These are phyloP conservation scores for Pseudomassariella vexata DNA, from an alignment of 2,329 filamentous ascomycete species.

Conservation along the genomic window DNA sequence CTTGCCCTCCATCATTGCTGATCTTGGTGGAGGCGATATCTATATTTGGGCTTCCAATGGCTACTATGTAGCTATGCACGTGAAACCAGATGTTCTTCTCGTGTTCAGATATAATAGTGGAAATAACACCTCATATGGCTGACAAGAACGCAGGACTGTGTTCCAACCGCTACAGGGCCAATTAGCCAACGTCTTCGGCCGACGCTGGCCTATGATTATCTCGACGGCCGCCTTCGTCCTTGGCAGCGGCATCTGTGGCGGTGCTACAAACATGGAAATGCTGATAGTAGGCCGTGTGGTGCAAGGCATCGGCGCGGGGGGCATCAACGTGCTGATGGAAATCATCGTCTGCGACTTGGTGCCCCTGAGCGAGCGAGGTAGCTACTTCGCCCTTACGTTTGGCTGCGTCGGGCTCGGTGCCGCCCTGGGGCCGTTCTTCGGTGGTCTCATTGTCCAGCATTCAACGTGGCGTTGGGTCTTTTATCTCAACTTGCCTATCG, in stretches of 20 bases:
- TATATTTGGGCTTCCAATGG: constrained; percentile 6
- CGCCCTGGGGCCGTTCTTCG: constrained; percentile 21
- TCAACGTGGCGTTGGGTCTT: constrained; percentile 35
- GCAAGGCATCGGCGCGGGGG: constrained; percentile 32
- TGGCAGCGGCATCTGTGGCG: constrained; percentile 1
- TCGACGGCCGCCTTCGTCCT: neutral
- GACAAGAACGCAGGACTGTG: too few relatives aligned
- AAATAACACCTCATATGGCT: too few relatives aligned
- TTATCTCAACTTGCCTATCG: constrained; percentile 25
- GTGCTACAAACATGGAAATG: constrained; percentile 13
- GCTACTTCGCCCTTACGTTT: constrained; percentile 28
- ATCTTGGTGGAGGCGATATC: constrained; percentile 1
- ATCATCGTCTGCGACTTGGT: constrained; percentile 43
- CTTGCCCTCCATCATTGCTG: constrained; percentile 1
- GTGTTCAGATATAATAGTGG: too few relatives aligned
- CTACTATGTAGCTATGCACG: constrained; percentile 1
- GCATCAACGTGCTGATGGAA: constrained; percentile 32
- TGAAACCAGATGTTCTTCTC: too few relatives aligned
- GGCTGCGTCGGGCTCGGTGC: constrained; percentile 22
- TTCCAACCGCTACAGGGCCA: neutral
- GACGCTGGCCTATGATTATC: neutral
- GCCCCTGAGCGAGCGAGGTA: constrained; percentile 35
- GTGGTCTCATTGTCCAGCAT: constrained; percentile 10
- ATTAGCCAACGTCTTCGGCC: neutral
- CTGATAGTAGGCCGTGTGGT: constrained; percentile 33